A percentile compares a stretch with the other conserved stretches of the same genome.
Evolutionary conservation across 768 basidiomycete genomes (phyloP).

Genomic region (Imleria badia): DNA sequence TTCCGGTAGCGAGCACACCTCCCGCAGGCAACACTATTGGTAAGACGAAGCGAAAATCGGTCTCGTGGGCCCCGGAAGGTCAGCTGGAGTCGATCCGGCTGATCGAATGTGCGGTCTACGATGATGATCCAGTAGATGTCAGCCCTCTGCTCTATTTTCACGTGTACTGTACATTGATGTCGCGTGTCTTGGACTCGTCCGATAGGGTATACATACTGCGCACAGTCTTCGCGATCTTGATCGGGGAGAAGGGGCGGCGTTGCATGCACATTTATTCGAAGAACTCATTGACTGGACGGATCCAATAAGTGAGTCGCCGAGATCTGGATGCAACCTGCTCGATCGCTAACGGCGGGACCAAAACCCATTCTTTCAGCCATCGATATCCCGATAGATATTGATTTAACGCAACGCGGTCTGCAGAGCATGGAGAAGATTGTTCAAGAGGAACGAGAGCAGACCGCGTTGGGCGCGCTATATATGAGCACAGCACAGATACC

Average conservation of each 20-base stretch:
- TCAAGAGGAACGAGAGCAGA: conserved; percentile 80
- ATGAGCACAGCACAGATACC: conserved; percentile 71
- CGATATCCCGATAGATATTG: conserved; percentile 60
- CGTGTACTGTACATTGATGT: conserved; percentile 53
- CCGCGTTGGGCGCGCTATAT: conserved; percentile 73
- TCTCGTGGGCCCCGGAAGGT: conserved; percentile 75
- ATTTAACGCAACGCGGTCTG: conserved; percentile 55
- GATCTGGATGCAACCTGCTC: conserved; percentile 14
- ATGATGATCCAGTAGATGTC: conserved; percentile 86
- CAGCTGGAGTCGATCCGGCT: conserved; percentile 71
- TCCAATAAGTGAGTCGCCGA: conserved; percentile 62
- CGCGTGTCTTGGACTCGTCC: conserved; percentile 35
- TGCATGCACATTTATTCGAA: conserved; percentile 82
- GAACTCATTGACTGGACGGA: conserved; percentile 87
- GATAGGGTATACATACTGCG: conserved; percentile 68
- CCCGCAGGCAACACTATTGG: conserved; percentile 41
- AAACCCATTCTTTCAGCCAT: conserved; percentile 42
- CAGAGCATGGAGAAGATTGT: conserved; percentile 64
- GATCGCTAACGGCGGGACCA: conserved; percentile 22
- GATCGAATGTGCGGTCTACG: conserved; percentile 87
- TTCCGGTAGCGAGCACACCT: conserved; percentile 31
- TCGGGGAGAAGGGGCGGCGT: conserved; percentile 81
- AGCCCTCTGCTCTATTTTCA: conserved; percentile 50
- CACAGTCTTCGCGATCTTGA: conserved; percentile 85
- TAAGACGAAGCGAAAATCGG: conserved; percentile 70